Evolutionary conservation across 305 asterid species (phyloP).

Genomic region (Solanum hybrid): DNA sequence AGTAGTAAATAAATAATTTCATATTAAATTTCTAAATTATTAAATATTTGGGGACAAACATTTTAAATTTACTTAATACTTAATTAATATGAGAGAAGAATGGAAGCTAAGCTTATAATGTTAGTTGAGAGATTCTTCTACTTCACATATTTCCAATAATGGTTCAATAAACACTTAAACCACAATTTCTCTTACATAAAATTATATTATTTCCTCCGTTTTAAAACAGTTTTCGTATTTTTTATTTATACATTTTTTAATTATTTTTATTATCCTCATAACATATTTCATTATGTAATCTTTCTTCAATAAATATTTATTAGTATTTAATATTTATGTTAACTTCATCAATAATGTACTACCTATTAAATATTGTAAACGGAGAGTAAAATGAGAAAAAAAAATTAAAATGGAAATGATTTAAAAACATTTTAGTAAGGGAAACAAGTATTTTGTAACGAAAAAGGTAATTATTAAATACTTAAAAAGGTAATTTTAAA

Average conservation of each 20-base stretch:
- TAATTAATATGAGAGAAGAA: neutral
- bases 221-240: no score
- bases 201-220: neutral
- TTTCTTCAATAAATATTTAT: neutral
- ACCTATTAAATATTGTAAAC: neutral
- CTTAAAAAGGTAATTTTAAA: no score
- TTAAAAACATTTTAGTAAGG: neutral
- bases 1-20: neutral
- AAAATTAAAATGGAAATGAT: no score
- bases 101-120: neutral
- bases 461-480: no score
- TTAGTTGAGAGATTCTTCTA: neutral
- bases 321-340: no score
- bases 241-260: no score
- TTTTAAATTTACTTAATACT: neutral
- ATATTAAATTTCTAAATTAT: neutral
- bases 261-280: neutral
- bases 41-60: neutral
- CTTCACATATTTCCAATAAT: neutral
- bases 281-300: neutral
- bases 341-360: neutral
- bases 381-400: neutral
- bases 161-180: neutral
- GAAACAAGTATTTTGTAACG: neutral
- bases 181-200: neutral